Conservation (phyloP, 257 asterid genomes). For the Jasminum sambac region DNA sequence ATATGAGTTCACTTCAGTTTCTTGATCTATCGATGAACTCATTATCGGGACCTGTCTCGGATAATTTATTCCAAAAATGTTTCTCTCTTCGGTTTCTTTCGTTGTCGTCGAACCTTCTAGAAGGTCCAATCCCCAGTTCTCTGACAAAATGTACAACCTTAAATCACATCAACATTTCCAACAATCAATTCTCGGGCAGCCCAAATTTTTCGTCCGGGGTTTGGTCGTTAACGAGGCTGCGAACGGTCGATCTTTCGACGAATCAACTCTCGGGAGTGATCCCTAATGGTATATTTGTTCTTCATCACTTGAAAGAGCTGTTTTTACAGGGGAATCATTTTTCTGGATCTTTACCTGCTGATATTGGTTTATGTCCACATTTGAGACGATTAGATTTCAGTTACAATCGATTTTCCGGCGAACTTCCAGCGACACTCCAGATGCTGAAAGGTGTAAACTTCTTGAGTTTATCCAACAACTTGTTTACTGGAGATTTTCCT, state of each 20-base stretch:
- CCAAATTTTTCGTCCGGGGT: constrained; percentile 44
- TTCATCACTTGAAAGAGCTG: constrained; percentile 72
- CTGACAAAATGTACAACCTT: constrained; percentile 45
- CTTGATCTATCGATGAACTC: constrained; percentile 71
- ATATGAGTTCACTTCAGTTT: constrained; percentile 52
- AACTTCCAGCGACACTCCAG: constrained; percentile 55
- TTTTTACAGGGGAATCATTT: constrained; percentile 53
- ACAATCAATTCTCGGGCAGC: constrained; percentile 68
- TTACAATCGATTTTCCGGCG: constrained; percentile 51
- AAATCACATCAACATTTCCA: constrained; percentile 68
- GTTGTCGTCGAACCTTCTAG: constrained; percentile 51
- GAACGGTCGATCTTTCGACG: constrained; percentile 70
- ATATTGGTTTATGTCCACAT: constrained; percentile 78
- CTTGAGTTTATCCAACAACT: constrained; percentile 50
- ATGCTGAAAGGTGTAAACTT: constrained; percentile 38
- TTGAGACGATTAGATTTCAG: constrained; percentile 52
- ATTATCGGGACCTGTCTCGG: constrained; percentile 61
- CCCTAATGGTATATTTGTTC: constrained; percentile 47
- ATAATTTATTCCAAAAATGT: constrained; percentile 39
- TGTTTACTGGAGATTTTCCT: constrained; percentile 70
- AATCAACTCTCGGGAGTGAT: constrained; percentile 59
- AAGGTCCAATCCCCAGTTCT: constrained; percentile 58
- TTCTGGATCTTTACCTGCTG: constrained; percentile 62
- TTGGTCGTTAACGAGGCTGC: constrained; percentile 59
- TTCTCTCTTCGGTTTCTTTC: constrained; percentile 57